phyloP scores from a whole-genome alignment of 108 stramenopile species.

The Pseudonitzschia multiseries region DNA sequence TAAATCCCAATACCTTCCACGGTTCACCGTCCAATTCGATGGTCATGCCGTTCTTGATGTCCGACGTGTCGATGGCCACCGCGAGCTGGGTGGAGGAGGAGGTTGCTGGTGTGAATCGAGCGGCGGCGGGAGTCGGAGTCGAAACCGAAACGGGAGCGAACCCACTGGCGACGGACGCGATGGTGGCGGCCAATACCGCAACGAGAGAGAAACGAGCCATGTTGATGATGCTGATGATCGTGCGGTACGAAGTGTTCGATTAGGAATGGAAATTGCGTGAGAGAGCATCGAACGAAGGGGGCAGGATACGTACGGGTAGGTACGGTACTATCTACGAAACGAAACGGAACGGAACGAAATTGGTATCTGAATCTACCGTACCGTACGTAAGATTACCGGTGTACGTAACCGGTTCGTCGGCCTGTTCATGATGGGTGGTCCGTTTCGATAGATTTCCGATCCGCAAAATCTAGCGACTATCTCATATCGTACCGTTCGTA shows the following conservation, averaged over 20 bases:
- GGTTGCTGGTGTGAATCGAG: too few species aligned
- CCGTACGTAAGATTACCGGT: not conserved
- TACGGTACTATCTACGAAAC: too few species aligned
- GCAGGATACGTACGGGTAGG: not conserved
- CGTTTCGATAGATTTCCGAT: not conserved
- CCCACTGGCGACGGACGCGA: not conserved
- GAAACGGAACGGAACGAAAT: too few species aligned
- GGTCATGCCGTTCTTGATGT: slow-evolving; percentile 95
- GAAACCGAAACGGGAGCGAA: slow-evolving; percentile 11
- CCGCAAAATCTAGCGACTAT: too few species aligned
- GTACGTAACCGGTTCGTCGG: too few species aligned
- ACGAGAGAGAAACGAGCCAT: slow-evolving; percentile 6
- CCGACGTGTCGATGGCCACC: slow-evolving; percentile 85
- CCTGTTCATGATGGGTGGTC: too few species aligned
- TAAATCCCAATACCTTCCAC: slow-evolving; percentile 84
- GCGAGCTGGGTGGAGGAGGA: slow-evolving; percentile 27
- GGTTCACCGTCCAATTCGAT: slow-evolving; percentile 92
- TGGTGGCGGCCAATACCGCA: not conserved
- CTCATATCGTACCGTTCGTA: too few species aligned
- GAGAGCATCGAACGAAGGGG: too few species aligned
- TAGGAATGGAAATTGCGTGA: not conserved
- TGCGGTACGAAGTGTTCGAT: not conserved
- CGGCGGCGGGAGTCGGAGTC: not conserved
- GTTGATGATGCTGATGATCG: not conserved
- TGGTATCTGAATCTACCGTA: slow-evolving; percentile 4